Conservation (phyloP, 2,329 filamentous ascomycete species). For the Ophiostoma sp. region DNA sequence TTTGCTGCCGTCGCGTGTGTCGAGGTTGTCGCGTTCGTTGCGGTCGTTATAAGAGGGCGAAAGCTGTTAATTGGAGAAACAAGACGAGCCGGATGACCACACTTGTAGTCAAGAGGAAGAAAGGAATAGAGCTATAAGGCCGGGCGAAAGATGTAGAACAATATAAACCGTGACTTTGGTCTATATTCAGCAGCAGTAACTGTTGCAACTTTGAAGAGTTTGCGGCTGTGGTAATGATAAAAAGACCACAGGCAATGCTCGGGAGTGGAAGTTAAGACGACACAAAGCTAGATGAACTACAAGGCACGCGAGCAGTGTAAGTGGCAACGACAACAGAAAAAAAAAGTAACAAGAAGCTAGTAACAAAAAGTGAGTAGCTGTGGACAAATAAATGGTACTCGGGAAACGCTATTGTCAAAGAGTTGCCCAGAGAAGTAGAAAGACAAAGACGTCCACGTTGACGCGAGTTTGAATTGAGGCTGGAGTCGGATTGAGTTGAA, state of each 20-base stretch:
- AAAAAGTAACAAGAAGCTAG: not conserved
- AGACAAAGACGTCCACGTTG: not conserved
- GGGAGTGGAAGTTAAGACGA: not conserved
- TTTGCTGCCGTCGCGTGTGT: not conserved
- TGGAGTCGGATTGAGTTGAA: not conserved
- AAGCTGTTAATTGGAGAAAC: conserved; percentile 6
- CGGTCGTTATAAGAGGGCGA: not conserved
- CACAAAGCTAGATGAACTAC: not conserved
- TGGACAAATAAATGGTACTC: not conserved
- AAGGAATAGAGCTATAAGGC: not conserved
- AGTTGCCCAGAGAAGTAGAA: not conserved
- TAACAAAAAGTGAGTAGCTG: conserved; percentile 8
- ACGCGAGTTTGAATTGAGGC: not conserved
- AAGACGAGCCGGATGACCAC: not conserved
- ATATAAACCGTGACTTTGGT: not conserved
- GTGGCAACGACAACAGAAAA: conserved; percentile 13
- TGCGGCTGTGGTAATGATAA: not conserved
- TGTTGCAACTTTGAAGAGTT: not conserved
- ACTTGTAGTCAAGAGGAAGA: conserved; percentile 7
- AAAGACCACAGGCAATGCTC: not conserved
- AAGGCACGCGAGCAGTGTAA: conserved; percentile 25
- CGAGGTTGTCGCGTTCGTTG: not conserved
- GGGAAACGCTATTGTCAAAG: not conserved
- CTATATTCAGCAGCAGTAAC: not conserved
- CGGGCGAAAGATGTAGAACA: not conserved